Evolutionary conservation across 305 asterid genomes (phyloP).

Genomic region (Lippia alba): DNA sequence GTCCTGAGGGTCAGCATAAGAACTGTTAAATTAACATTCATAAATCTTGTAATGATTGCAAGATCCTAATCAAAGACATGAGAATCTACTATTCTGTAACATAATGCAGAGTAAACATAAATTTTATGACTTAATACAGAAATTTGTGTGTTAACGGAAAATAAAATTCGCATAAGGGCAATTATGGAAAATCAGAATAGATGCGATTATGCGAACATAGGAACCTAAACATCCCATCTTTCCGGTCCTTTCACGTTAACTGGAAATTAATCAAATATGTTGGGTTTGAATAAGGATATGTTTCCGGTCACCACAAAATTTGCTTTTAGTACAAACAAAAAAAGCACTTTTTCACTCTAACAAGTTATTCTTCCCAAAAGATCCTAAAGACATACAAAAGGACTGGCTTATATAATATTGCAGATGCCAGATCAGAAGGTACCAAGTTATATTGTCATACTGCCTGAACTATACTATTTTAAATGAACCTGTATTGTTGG

Average conservation of each 20-base stretch:
- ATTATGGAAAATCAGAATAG: not conserved
- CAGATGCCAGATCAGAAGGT: constrained; percentile 8
- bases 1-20: constrained; percentile 49
- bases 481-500: not conserved
- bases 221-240: constrained; percentile 12
- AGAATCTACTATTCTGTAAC: not conserved
- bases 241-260: not conserved
- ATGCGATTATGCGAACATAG: constrained; percentile 10
- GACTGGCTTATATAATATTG: constrained; percentile 1
- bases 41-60: constrained; percentile 25
- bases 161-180: constrained; percentile 1
- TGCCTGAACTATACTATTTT: not conserved
- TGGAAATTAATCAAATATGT: constrained; percentile 12
- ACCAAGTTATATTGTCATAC: not conserved
- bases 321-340: no score
- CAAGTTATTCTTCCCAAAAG: not conserved
- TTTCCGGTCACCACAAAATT: no score
- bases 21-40: constrained; percentile 30
- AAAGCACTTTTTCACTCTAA: not conserved
- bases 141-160: constrained; percentile 11
- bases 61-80: not conserved
- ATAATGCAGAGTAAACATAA: not conserved
- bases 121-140: not conserved
- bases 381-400: not conserved
- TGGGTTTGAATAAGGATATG: not conserved